Evolutionary conservation across 2,329 filamentous ascomycete species (phyloP), one percentile per base, ranked within the genome.

Genomic region (Macrophomina pseudophaseolina): DNA sequence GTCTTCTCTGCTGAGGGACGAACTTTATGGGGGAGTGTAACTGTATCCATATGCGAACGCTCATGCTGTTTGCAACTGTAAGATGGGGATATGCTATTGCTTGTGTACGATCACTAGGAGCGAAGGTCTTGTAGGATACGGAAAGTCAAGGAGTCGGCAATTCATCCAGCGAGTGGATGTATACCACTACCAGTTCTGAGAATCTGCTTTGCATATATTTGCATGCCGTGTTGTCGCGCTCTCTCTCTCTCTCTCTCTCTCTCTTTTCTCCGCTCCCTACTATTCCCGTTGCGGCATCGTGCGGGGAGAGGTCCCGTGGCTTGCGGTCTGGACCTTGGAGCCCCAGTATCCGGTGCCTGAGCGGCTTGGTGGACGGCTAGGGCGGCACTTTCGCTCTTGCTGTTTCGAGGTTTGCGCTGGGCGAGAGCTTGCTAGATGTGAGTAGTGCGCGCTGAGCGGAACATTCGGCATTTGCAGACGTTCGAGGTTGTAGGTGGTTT

Each of bases 401-500:
- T 23, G 23, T 30, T 51, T 51, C 32, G 16, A 11, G 16, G 12
- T 6, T 42, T 30, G n/a, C n/a, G n/a, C 46, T 49, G 42, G 16
- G 16, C 42, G 38, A 40, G 8, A 38, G 42, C 1, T 44, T 14
- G 5, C 16, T 5, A 16, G 42, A 12, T 14, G 11, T 14, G 42
- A 16, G 42, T 44, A 44, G 42, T 44, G 42, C 42, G 16, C 5
- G 42, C 42, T 14, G 16, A 44, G 42, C 56, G 56, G 56, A 14
- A 32, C 14, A 11, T 48, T 48, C 56, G 56, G 56, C 38, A 48
- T 16, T 18, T 59, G 46, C 56, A 59, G 56, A 59, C 56, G 56
- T 59, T 59, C 56, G 56, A 59, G 7, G 23, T 59, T 59, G 49
- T 46, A 32, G 12, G 16, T 11, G 53, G 35, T 16, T n/a, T 28